Evolutionary conservation across 768 basidiomycete genomes (phyloP).

Genomic region (Hygrophorus pudorinus): DNA sequence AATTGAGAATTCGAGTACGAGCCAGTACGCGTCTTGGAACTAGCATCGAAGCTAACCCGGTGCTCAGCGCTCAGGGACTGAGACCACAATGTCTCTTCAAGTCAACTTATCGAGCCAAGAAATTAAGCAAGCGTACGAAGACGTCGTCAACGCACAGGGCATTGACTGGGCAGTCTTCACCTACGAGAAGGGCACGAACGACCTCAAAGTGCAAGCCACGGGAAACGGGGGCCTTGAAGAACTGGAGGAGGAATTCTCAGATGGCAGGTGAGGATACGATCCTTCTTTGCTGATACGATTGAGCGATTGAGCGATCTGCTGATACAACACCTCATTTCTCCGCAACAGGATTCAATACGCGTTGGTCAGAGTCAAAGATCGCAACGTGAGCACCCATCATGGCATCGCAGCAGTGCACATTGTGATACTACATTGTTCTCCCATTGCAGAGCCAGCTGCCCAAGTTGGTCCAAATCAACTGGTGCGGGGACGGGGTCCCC

Average conservation of each 20-base stretch:
- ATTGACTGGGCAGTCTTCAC: conserved; percentile 78
- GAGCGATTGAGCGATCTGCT: conserved; percentile 4
- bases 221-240: conserved; percentile 88
- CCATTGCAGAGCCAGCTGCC: conserved; percentile 57
- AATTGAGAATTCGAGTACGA: too few species aligned
- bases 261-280: conserved; percentile 58
- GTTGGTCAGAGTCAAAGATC: conserved; percentile 76
- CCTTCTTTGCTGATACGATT: conserved; percentile 8
- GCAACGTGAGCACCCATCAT: conserved; percentile 47
- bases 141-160: conserved; percentile 53
- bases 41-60: too few species aligned
- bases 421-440: neutral
- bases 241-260: conserved; percentile 89
- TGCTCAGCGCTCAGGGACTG: too few species aligned
- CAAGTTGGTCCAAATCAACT: conserved; percentile 93
- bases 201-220: conserved; percentile 77
- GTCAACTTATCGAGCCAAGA: conserved; percentile 70
- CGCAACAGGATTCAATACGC: conserved; percentile 93
- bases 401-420: conserved; percentile 1
- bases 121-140: conserved; percentile 63
- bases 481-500: conserved; percentile 97
- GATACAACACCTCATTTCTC: neutral
- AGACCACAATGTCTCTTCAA: conserved; percentile 57
- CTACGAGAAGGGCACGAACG: conserved; percentile 73
- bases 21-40: too few species aligned